Percentiles rank a stretch among this genome's conserved stretches.
Evolutionary conservation across 176 grass and related monocot genomes (phyloP).

Genomic region (Chloris gayana): DNA sequence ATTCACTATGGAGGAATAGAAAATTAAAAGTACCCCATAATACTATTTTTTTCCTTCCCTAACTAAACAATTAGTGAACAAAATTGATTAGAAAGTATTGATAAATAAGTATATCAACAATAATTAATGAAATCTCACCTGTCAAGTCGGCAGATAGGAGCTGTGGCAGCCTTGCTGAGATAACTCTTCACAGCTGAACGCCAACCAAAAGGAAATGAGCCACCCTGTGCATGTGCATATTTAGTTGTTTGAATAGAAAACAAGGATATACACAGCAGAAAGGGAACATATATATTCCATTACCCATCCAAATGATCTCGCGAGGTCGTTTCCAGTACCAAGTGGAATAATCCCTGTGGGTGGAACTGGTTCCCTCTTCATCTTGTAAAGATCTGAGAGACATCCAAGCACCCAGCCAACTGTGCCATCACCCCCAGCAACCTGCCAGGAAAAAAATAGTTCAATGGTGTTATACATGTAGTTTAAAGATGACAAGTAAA

Average conservation of each 20-base stretch:
- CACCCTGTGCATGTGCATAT: slow-evolving; percentile 61
- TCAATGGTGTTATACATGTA: slow-evolving; percentile 34
- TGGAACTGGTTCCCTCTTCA: slow-evolving; percentile 80
- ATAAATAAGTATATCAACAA: neutral
- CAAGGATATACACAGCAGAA: slow-evolving; percentile 19
- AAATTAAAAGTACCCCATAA: neutral
- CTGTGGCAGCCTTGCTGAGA: slow-evolving; percentile 63
- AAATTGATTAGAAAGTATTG: slow-evolving; percentile 4
- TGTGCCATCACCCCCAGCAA: slow-evolving; percentile 96
- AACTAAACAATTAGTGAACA: slow-evolving; percentile 21
- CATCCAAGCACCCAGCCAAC: slow-evolving; percentile 95
- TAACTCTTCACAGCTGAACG: slow-evolving; percentile 77
- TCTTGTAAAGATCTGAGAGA: slow-evolving; percentile 77
- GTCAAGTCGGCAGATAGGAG: slow-evolving; percentile 71
- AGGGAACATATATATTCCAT: slow-evolving; percentile 25
- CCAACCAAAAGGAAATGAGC: slow-evolving; percentile 97
- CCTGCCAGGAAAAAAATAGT: slow-evolving; percentile 66
- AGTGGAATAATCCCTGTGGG: slow-evolving; percentile 97
- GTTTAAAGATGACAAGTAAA: slow-evolving; percentile 20
- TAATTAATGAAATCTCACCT: slow-evolving; percentile 50
- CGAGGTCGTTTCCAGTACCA: slow-evolving; percentile 95
- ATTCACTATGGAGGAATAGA: neutral
- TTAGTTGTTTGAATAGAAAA: slow-evolving; percentile 35
- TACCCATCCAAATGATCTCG: slow-evolving; percentile 97
- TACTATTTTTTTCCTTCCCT: neutral